Conservation (phyloP, 768 basidiomycete genomes). For the Kwoniella sp. region DNA sequence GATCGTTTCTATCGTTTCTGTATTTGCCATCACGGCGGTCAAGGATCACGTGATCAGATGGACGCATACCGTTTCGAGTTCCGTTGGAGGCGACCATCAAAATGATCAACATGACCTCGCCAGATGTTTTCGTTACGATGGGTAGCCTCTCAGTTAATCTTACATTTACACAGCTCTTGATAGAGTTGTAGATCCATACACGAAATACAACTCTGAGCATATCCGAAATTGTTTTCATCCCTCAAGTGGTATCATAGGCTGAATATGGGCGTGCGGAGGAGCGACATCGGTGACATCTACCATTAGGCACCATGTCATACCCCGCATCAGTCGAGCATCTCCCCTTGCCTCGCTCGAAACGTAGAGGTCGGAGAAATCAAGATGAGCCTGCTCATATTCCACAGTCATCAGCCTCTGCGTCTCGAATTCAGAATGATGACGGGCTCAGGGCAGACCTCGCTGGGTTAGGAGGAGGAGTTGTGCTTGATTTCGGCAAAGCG, state of each 20-base stretch:
- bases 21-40: too few relatives aligned
- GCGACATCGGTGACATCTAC: background rate
- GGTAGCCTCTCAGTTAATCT: background rate
- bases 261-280: too few relatives aligned
- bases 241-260: too few relatives aligned
- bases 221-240: too few relatives aligned
- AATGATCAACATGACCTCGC: background rate
- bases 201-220: too few relatives aligned
- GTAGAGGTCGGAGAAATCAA: background rate
- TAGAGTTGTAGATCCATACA: too few relatives aligned
- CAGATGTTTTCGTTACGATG: background rate
- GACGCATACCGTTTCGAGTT: too few relatives aligned
- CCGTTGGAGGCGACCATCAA: slow-evolving; percentile 1
- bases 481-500: slow-evolving; percentile 34
- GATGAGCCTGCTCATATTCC: background rate
- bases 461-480: slow-evolving; percentile 19
- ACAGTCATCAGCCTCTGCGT: background rate
- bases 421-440: background rate
- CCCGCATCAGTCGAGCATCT: slow-evolving; percentile 26
- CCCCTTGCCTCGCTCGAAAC: slow-evolving; percentile 7
- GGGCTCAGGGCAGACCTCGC: background rate
- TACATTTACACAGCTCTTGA: too few relatives aligned
- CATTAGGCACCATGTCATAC: slow-evolving; percentile 12
- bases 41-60: too few relatives aligned
- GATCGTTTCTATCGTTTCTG: too few relatives aligned